Evolutionary conservation across 768 basidiomycete genomes (phyloP).

Genomic region (Xerocomus potaroensis): DNA sequence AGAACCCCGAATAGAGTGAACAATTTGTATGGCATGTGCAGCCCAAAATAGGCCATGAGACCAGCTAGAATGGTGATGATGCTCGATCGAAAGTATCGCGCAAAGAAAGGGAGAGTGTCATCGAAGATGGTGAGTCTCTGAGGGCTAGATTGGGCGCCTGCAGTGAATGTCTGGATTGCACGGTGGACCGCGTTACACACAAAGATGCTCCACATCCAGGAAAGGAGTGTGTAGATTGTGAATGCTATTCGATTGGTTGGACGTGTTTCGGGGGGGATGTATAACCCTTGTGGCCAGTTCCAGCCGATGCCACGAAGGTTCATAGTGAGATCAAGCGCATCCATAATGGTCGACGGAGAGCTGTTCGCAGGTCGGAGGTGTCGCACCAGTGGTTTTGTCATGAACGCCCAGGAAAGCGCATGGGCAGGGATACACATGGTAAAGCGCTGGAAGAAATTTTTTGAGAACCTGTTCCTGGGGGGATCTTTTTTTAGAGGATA

Average conservation of each 20-base stretch:
- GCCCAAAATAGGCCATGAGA: slow-evolving; percentile 39
- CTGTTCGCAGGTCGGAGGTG: slow-evolving; percentile 1
- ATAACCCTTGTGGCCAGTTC: slow-evolving; percentile 44
- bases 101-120: slow-evolving; percentile 22
- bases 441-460: background rate
- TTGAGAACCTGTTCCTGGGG: too few relatives aligned
- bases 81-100: slow-evolving; percentile 37
- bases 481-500: too few relatives aligned
- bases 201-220: slow-evolving; percentile 20
- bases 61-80: slow-evolving; percentile 41
- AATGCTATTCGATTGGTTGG: slow-evolving; percentile 37
- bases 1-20: slow-evolving; percentile 19
- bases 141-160: too few relatives aligned
- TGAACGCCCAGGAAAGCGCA: slow-evolving; percentile 10
- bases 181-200: too few relatives aligned
- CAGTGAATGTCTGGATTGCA: too few relatives aligned
- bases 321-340: slow-evolving; percentile 48
- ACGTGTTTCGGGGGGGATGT: slow-evolving; percentile 36
- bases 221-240: slow-evolving; percentile 30
- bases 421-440: slow-evolving; percentile 10
- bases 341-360: slow-evolving; percentile 10
- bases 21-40: slow-evolving; percentile 33
- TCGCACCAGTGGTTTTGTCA: slow-evolving; percentile 12
- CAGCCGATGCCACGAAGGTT: slow-evolving; percentile 57
- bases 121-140: slow-evolving; percentile 33